phyloP scores from a whole-genome alignment of 495 filamentous ascomycete genomes.

The Aspergillus steynii region DNA sequence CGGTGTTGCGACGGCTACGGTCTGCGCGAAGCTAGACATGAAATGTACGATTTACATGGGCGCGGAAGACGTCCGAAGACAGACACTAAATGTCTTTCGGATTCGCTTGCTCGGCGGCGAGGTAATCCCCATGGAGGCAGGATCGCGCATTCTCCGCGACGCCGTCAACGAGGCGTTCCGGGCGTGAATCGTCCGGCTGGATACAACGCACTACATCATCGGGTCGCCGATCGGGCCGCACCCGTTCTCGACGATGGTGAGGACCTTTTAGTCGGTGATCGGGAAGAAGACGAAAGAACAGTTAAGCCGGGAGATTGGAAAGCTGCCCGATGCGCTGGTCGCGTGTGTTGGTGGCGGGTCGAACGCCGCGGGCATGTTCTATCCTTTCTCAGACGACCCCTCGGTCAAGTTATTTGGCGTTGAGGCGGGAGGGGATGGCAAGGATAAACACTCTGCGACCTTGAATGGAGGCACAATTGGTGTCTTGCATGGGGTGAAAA shows the following conservation, averaged over 20 bases:
- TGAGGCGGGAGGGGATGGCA: conserved; percentile 86
- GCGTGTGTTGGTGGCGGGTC: conserved; percentile 87
- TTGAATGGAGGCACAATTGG: conserved; percentile 76
- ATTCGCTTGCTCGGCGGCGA: conserved; percentile 90
- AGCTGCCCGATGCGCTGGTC: conserved; percentile 81
- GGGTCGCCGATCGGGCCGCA: conserved; percentile 95
- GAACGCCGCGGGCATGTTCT: conserved; percentile 86
- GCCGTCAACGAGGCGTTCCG: conserved; percentile 94
- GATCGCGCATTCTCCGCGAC: conserved; percentile 81
- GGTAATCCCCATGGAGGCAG: conserved; percentile 86
- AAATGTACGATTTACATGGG: conserved; percentile 97
- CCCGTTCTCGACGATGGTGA: conserved; percentile 94
- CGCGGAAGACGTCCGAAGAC: conserved; percentile 90
- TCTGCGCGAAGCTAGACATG: conserved; percentile 95
- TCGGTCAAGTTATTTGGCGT: conserved; percentile 81
- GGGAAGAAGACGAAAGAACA: conserved; percentile 84
- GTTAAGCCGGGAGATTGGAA: conserved; percentile 56
- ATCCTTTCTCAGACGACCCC: conserved; percentile 77
- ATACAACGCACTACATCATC: conserved; percentile 96
- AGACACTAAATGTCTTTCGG: conserved; percentile 93
- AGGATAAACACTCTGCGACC: conserved; percentile 73
- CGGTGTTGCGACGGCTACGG: conserved; percentile 92
- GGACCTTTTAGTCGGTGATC: conserved; percentile 94
- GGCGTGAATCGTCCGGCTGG: conserved; percentile 82
- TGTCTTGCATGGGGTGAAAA: conserved; percentile 84